Conservation (phyloP, 192 early-diverging fungal genomes). For the Linnemannia hyalina region DNA sequence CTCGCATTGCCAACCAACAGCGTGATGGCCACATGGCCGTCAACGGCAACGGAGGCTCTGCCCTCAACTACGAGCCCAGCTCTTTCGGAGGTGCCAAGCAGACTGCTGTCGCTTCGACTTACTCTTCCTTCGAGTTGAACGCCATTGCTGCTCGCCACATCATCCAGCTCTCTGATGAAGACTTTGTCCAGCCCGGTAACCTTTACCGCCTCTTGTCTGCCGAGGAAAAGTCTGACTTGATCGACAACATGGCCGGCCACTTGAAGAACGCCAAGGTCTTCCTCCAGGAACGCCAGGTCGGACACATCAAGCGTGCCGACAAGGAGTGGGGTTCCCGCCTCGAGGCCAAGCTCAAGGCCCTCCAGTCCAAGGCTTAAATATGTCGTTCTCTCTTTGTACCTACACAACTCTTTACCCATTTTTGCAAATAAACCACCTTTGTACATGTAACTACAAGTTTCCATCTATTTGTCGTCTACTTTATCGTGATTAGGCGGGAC, state of each 20-base stretch:
- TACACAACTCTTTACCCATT: slow-evolving; percentile 21
- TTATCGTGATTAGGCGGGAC: not conserved
- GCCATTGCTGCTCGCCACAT: slow-evolving; percentile 65
- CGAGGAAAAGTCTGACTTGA: slow-evolving; percentile 71
- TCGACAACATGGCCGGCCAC: slow-evolving; percentile 69
- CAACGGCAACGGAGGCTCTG: slow-evolving; percentile 68
- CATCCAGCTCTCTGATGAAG: slow-evolving; percentile 66
- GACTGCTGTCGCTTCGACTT: slow-evolving; percentile 41
- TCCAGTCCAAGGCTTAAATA: slow-evolving; percentile 52
- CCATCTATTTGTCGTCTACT: not conserved
- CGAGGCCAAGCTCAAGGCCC: slow-evolving; percentile 61
- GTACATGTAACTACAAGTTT: not conserved
- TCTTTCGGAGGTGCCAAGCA: slow-evolving; percentile 68
- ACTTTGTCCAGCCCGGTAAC: slow-evolving; percentile 75
- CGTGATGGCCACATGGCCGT: slow-evolving; percentile 73
- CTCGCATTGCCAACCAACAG: slow-evolving; percentile 70
- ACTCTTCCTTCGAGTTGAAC: slow-evolving; percentile 49
- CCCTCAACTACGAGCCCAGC: slow-evolving; percentile 75
- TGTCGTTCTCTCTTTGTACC: not conserved
- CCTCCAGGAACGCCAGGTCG: slow-evolving; percentile 68
- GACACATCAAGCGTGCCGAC: slow-evolving; percentile 69
- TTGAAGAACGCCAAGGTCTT: slow-evolving; percentile 64
- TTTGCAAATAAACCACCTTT: not conserved
- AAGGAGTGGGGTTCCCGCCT: slow-evolving; percentile 68
- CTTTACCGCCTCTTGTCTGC: slow-evolving; percentile 68